phyloP scores from a whole-genome alignment of 164 flowering plant species.

The Tetrastigma voinierianum region DNA sequence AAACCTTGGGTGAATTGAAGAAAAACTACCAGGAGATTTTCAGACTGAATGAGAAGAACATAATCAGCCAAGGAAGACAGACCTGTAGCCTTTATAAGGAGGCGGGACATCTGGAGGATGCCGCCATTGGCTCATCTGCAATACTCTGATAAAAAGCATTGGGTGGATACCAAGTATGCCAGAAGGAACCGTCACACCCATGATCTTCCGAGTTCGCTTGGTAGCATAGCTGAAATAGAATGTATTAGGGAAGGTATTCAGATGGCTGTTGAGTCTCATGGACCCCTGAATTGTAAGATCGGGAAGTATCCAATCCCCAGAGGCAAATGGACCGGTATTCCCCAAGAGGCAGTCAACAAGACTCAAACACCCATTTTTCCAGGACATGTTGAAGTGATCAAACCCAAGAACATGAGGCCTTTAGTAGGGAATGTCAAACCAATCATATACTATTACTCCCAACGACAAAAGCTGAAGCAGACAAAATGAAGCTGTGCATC shows the following conservation, averaged over 20 bases:
- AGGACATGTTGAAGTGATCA: conserved; percentile 83
- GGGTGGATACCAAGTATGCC: conserved; percentile 77
- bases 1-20: no score
- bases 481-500: conserved; percentile 58
- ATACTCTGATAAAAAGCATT: conserved; percentile 66
- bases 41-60: not conserved
- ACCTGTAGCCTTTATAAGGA: conserved; percentile 99
- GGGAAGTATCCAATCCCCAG: conserved; percentile 97
- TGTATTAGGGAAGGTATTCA: conserved; percentile 80
- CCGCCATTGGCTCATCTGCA: conserved; percentile 92
- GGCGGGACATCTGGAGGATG: conserved; percentile 66
- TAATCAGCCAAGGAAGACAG: conserved; percentile 5
- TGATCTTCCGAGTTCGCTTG: no score
- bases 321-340: conserved; percentile 88
- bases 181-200: conserved; percentile 83
- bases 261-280: conserved; percentile 48
- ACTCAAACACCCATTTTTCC: conserved; percentile 76
- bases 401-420: conserved; percentile 89
- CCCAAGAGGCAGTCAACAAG: conserved; percentile 80
- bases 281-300: conserved; percentile 95
- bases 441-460: conserved; percentile 80
- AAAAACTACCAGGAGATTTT: no score
- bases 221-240: no score
- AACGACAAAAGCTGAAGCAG: conserved; percentile 84
- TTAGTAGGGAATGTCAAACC: conserved; percentile 85